Evolutionary conservation across 306 rosid genomes (phyloP).

Genomic region (Medicago arabica): DNA sequence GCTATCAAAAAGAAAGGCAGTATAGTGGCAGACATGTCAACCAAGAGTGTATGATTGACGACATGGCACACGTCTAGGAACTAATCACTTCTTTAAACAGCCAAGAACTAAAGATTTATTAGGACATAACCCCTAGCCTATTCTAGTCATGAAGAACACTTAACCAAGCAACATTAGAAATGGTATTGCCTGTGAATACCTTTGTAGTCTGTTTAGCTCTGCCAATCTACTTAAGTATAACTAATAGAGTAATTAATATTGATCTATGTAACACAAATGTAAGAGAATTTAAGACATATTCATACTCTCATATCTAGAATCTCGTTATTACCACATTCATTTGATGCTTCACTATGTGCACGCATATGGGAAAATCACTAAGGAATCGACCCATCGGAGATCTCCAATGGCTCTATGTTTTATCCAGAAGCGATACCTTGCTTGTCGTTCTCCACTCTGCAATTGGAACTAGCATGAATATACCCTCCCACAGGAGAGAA

Average conservation of each 20-base stretch:
- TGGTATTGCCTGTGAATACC: background rate
- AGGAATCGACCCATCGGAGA: background rate
- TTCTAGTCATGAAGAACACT: background rate
- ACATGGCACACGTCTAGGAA: background rate
- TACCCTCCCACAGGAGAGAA: background rate
- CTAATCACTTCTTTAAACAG: slow-evolving; percentile 14
- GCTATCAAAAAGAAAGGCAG: background rate
- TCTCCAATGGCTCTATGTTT: background rate
- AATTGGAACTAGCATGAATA: background rate
- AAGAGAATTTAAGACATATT: background rate
- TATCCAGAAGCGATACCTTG: background rate
- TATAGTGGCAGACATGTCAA: slow-evolving; percentile 5
- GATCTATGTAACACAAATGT: background rate
- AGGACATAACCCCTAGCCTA: background rate
- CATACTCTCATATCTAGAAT: background rate
- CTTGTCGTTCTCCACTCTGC: background rate
- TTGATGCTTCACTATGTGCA: background rate
- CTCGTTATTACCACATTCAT: background rate
- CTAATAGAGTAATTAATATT: background rate
- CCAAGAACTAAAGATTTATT: background rate
- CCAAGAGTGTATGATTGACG: background rate
- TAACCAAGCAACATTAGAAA: background rate
- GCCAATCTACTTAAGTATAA: background rate
- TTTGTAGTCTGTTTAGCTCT: background rate
- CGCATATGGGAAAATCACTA: background rate